Percentiles rank a stretch among this genome's conserved stretches.
Conservation (phyloP, 495 filamentous ascomycete genomes). For the Aspergillus cristatus region DNA sequence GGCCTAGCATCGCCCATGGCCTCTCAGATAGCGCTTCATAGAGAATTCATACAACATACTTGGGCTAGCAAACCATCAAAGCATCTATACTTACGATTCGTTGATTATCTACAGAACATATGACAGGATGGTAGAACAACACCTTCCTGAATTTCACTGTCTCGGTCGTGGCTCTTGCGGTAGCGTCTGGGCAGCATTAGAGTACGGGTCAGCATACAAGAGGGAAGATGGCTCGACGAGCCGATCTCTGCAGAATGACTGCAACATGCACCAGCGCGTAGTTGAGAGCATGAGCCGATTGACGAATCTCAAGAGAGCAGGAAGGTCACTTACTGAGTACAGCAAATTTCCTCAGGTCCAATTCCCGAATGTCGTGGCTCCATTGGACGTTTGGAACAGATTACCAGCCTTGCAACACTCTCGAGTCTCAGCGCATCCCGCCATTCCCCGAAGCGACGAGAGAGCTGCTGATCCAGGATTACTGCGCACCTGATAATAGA, state of each 20-base stretch:
- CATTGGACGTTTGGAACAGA: conserved; percentile 19
- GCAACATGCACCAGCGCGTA: conserved; percentile 19
- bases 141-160: no score
- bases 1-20: no score
- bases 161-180: no score
- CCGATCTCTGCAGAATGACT: conserved; percentile 27
- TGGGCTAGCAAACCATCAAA: no score
- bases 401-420: conserved; percentile 28
- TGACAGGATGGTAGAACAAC: no score
- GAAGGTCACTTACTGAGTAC: no score
- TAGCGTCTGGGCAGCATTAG: conserved; percentile 18
- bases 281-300: conserved; percentile 5
- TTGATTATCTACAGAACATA: no score
- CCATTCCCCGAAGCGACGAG: conserved; percentile 19
- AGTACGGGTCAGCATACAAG: conserved; percentile 17
- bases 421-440: conserved; percentile 33
- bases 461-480: conserved; percentile 20
- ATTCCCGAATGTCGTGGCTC: conserved; percentile 14
- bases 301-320: background rate
- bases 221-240: conserved; percentile 27
- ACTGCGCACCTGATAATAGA: conserved; percentile 22
- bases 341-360: conserved; percentile 8
- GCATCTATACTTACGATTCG: no score
- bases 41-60: no score
- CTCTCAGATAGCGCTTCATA: no score